Base-by-base conservation (phyloP, 176 grass and related monocot genomes). In the Ensete glaucum region DNA sequence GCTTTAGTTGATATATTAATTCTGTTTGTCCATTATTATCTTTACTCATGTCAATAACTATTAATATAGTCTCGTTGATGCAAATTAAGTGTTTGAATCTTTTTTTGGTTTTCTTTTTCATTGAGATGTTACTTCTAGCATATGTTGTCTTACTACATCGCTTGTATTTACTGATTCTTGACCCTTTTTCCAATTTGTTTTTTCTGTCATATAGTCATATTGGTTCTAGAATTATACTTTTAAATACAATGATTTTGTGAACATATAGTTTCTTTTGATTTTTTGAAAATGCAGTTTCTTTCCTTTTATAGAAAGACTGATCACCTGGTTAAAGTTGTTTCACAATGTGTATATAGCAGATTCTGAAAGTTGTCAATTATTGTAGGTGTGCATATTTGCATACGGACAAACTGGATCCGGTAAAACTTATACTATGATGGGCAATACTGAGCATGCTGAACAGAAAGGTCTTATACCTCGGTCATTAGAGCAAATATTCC, bases 371-470 rank as follows among this genome's bases (percentile, higher is more conserved):
- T 11, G 26, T 67, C 54, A 2, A 50, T 70, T 9, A 19, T 15
- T 87, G 15, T 26, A 91, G 88, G 94, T 98, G 3, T 93, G 94
- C 78, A 93, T 97, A 88, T 97, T 97, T 90, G 93, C 93, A 26
- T 97, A 97, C 22, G 93, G 93, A 19, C 93, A 97, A 83, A 97
- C 93, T 14, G 93, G 93, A 11, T 97, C 93, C 6, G 93, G 93
- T 66, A 98, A 89, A 85, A 93, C 90, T 7, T 90, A 89, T 50
- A 98, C 88, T n/a, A 93, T 91, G 90, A 93, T 93, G 90, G 90
- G 94, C 14, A 83, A 80, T 27, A 80, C 79, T 51, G 80, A 82
- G 10, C n/a, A 77, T 15, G 29, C 56, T 74, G 74, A 82, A 52
- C 81, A 85, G 54, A 96, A 92, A 77, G 93, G 93, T 50, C 77